A percentile compares a stretch with the other conserved stretches of the same genome.
These are phyloP conservation scores for Spathaspora boniae DNA, from an alignment of 805 yeast species.

Conservation along the genomic window DNA sequence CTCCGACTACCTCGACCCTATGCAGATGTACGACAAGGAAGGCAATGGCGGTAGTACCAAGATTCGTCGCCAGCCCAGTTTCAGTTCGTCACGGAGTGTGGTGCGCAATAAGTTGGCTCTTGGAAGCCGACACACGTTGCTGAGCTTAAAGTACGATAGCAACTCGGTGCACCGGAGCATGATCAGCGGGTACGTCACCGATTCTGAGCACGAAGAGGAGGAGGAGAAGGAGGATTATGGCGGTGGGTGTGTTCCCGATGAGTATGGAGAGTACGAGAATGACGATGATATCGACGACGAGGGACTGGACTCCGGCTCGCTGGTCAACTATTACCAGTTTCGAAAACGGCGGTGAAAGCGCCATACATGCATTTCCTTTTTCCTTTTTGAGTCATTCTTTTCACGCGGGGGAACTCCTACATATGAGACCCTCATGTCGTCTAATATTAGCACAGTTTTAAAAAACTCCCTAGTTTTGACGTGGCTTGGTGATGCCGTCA, in stretches of 20 bases:
- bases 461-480: slow-evolving; percentile 38
- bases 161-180: slow-evolving; percentile 6
- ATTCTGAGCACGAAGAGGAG: slow-evolving; percentile 10
- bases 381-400: too few species aligned
- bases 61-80: slow-evolving; percentile 3
- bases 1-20: too few species aligned
- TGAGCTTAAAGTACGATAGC: background rate
- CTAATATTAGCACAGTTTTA: too few species aligned
- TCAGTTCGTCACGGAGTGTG: slow-evolving; percentile 14
- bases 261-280: background rate
- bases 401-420: too few species aligned
- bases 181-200: slow-evolving; percentile 15
- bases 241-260: background rate
- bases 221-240: slow-evolving; percentile 8
- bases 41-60: too few species aligned
- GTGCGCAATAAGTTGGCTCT: slow-evolving; percentile 15
- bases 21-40: too few species aligned
- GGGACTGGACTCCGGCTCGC: too few species aligned
- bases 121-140: slow-evolving; percentile 5
- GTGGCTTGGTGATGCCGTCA: slow-evolving; percentile 64
- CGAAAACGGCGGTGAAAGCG: too few species aligned
- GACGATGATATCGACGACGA: slow-evolving; percentile 5
- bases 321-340: too few species aligned
- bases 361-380: too few species aligned
- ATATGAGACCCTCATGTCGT: too few species aligned